Base-by-base conservation (phyloP, 768 basidiomycete species). In the Lactarius hengduanensis region DNA sequence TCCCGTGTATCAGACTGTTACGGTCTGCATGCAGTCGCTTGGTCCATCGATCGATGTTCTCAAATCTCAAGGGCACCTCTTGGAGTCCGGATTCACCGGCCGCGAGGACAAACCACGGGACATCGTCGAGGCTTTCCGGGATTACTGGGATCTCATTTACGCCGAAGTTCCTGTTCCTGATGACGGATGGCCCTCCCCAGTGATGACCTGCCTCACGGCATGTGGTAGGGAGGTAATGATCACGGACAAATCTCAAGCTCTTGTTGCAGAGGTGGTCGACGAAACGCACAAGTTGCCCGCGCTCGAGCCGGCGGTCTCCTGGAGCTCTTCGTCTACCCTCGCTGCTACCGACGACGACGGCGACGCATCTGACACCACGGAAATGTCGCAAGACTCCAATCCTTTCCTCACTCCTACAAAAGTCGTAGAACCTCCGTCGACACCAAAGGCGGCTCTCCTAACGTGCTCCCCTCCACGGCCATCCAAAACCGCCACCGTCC, bases 131-230 rank as follows among this genome's bases (percentile, higher is more conserved):
- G 80, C 85, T 2, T 91, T 92, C 71, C 73, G 73, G 8, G 83
- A 84, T 36, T 88, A 88, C 72, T 92, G 91, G 91, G 73, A 79
- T 18, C 70, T 77, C 1, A 78, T 79, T 2, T 90, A 80, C 67
- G 78, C 78, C 13, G 61, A 74, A 1, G 41, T 78, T 28, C 68
- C 77, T 3, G 75, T 78, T 28, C 86, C 88, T 0, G 66, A 72
- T 16, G 72, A 71, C 2, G 86, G 83, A 6, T 92, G 88, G 88
- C 82, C 87, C 0, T 76, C 77, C 34, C 75, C 78, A 47, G 77
- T 89, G 26, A 72, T 69, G 28, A 70, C 73, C 18, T 80, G 80
- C 62, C 70, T 83, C 20, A 57, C 64, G 11, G 71, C 71, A 11
- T 60, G 72, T 43, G 67, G 59, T 10, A 55, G 63, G 62, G 61